phyloP scores from a whole-genome alignment of 805 yeast genomes.

The Zygoascus biomembranicola region DNA sequence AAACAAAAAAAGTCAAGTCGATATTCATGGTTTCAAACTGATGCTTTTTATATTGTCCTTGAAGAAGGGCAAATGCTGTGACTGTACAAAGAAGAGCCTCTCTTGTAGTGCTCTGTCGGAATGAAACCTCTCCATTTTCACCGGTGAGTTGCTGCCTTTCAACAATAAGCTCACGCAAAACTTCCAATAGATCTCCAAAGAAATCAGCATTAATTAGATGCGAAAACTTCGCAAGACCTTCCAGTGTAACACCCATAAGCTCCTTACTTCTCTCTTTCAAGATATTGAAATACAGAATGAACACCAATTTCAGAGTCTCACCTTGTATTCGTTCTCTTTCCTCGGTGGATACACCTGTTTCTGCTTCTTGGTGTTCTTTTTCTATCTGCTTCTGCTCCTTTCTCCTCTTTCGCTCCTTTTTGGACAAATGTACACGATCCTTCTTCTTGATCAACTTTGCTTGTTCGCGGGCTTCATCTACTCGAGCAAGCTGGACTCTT shows the following conservation, averaged over 20 bases:
- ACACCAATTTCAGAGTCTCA: constrained; percentile 64
- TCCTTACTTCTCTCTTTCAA: constrained; percentile 54
- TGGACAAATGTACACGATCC: constrained; percentile 85
- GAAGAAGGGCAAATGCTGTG: constrained; percentile 80
- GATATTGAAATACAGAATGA: constrained; percentile 70
- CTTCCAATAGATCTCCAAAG: constrained; percentile 87
- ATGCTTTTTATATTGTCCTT: constrained; percentile 41
- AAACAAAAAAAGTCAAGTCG: constrained; percentile 75
- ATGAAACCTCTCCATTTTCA: constrained; percentile 33
- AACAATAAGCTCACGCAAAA: constrained; percentile 68
- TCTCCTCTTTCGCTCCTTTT: constrained; percentile 77
- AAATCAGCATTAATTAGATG: constrained; percentile 88
- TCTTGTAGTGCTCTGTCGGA: constrained; percentile 36
- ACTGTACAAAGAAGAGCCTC: constrained; percentile 75
- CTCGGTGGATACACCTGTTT: constrained; percentile 76
- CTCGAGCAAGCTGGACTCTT: constrained; percentile 30
- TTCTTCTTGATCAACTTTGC: constrained; percentile 61
- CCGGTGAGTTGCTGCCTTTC: constrained; percentile 32
- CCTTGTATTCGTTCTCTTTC: constrained; percentile 83
- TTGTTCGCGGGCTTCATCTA: constrained; percentile 32
- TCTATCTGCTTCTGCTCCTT: constrained; percentile 84
- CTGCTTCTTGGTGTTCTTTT: constrained; percentile 81
- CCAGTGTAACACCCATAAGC: constrained; percentile 78
- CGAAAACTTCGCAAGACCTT: constrained; percentile 85
- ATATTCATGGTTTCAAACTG: constrained; percentile 53